Percentiles rank a stretch among this genome's conserved stretches.
Evolutionary conservation across 257 asterid genomes (phyloP).

Genomic region (Ballota nigra): DNA sequence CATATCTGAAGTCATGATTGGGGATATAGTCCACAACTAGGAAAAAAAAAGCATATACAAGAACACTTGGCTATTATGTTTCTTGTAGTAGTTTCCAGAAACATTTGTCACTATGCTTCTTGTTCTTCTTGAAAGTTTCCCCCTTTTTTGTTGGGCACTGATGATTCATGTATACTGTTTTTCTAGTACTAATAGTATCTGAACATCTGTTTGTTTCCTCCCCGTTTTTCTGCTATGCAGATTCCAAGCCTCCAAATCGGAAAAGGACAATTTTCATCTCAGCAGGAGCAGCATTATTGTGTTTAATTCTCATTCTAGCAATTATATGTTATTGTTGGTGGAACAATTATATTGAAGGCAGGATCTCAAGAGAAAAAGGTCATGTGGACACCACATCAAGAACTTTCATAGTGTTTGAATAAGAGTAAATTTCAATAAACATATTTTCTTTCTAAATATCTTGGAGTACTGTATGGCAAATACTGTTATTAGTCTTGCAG

Average conservation of each 20-base stretch:
- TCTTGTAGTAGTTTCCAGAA: background rate
- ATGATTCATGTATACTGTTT: slow-evolving; percentile 32
- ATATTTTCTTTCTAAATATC: background rate
- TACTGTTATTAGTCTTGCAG: background rate
- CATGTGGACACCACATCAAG: background rate
- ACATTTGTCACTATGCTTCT: background rate
- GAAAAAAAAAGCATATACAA: background rate
- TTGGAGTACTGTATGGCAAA: background rate
- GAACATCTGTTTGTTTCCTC: background rate
- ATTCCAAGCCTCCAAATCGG: slow-evolving; percentile 43
- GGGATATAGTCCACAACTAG: background rate
- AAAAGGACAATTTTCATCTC: slow-evolving; percentile 39
- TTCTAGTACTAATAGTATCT: background rate
- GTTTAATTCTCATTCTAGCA: slow-evolving; percentile 30
- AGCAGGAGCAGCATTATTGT: slow-evolving; percentile 31
- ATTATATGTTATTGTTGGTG: slow-evolving; percentile 34
- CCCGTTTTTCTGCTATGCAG: slow-evolving; percentile 26
- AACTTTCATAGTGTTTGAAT: background rate
- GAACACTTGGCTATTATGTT: background rate
- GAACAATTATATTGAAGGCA: slow-evolving; percentile 31
- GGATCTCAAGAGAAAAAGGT: slow-evolving; percentile 61
- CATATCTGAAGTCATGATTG: background rate
- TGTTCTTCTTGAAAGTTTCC: slow-evolving; percentile 27
- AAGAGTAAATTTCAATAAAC: background rate
- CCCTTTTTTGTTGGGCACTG: slow-evolving; percentile 37